Conservation (phyloP, 805 yeast species). For the Wickerhamiella kurtzmanii region DNA sequence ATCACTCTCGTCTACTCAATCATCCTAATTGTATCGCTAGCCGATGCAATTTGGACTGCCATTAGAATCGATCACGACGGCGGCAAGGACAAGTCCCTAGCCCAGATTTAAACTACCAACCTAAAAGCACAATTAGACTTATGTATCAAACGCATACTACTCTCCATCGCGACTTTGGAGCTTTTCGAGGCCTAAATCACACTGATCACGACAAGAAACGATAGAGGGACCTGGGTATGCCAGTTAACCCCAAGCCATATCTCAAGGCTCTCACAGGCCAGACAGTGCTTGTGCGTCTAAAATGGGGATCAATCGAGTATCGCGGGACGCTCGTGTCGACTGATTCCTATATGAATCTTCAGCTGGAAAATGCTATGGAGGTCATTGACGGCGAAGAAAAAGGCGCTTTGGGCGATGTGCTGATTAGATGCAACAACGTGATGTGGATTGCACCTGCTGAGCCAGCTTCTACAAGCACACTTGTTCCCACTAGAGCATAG, state of each 20-base stretch:
- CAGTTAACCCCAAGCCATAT: slow-evolving; percentile 29
- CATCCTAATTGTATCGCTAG: slow-evolving; percentile 51
- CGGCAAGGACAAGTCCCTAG: slow-evolving; percentile 16
- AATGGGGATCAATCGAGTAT: slow-evolving; percentile 86
- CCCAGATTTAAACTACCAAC: slow-evolving; percentile 11
- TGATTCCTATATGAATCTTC: slow-evolving; percentile 87
- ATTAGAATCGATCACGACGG: slow-evolving; percentile 53
- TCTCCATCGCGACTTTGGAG: not conserved
- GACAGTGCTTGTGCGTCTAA: slow-evolving; percentile 61
- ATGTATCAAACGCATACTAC: not conserved
- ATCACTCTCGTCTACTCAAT: slow-evolving; percentile 69
- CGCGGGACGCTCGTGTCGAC: slow-evolving; percentile 63
- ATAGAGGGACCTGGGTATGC: not conserved
- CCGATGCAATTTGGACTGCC: slow-evolving; percentile 75
- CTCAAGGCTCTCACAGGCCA: slow-evolving; percentile 61
- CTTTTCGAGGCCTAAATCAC: no score
- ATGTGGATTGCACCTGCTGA: slow-evolving; percentile 42
- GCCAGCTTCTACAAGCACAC: not conserved
- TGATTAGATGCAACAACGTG: slow-evolving; percentile 83
- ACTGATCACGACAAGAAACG: not conserved
- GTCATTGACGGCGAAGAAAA: slow-evolving; percentile 29
- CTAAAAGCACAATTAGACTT: not conserved
- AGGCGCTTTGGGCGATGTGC: slow-evolving; percentile 57
- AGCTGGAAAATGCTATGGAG: slow-evolving; percentile 20
- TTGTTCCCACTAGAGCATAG: not conserved